phyloP scores from a whole-genome alignment of 116 monocot species.

The Trichopus zeylanicus region DNA sequence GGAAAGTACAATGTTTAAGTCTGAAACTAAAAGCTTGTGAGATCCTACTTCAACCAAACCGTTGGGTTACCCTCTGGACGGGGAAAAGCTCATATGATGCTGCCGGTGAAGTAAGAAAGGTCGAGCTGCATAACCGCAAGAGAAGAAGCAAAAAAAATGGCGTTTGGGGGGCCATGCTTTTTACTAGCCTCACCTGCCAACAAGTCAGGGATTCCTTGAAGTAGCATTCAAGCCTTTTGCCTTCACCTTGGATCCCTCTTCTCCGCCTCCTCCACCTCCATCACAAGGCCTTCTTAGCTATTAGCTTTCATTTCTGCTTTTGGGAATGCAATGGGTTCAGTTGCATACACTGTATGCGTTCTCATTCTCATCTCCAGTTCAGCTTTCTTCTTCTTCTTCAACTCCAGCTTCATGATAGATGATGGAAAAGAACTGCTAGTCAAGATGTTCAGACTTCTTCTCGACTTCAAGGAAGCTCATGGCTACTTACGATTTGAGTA shows the following conservation, averaged over 20 bases:
- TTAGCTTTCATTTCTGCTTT: background rate
- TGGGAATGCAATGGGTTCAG: slow-evolving; percentile 1
- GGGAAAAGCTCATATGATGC: background rate
- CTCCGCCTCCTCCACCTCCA: too few relatives aligned
- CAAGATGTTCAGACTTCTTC: slow-evolving; percentile 2
- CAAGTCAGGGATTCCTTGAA: slow-evolving; percentile 10
- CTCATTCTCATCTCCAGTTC: slow-evolving; percentile 1
- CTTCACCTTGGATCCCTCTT: background rate
- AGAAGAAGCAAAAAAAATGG: background rate
- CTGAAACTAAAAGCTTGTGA: background rate
- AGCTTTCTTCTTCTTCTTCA: slow-evolving; percentile 4
- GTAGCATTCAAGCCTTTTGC: slow-evolving; percentile 11
- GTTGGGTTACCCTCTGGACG: background rate
- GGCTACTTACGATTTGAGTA: too few relatives aligned
- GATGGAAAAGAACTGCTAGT: too few relatives aligned
- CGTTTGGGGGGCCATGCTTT: background rate
- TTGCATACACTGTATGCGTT: background rate
- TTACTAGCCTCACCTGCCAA: background rate
- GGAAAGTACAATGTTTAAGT: background rate
- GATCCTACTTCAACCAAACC: background rate
- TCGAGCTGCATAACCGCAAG: too few relatives aligned
- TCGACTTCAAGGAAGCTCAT: background rate
- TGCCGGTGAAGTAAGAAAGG: too few relatives aligned
- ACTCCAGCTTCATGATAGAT: background rate
- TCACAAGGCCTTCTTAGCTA: background rate